Evolutionary conservation across 305 asterid species (phyloP).

Genomic region (Solanum hybrid): DNA sequence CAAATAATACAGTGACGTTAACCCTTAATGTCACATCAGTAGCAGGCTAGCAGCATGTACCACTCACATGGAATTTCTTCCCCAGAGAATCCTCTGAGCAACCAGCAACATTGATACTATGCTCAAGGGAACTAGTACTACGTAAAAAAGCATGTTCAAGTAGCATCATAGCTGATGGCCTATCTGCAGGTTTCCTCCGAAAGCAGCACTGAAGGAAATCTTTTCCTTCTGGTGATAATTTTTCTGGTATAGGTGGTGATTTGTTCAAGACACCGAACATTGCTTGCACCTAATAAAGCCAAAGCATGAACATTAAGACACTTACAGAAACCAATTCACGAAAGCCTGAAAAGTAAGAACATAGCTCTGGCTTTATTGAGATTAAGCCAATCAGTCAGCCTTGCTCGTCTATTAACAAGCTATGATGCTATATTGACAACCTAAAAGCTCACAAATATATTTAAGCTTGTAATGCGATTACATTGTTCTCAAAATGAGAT

Average conservation of each 20-base stretch:
- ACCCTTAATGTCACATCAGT: not conserved
- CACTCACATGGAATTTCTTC: slow-evolving; percentile 36
- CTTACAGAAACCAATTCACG: not conserved
- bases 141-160: slow-evolving; percentile 60
- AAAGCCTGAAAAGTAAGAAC: not conserved
- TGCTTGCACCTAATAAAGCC: slow-evolving; percentile 51
- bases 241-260: slow-evolving; percentile 64
- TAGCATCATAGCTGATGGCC: slow-evolving; percentile 57
- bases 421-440: not conserved
- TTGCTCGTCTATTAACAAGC: not conserved
- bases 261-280: slow-evolving; percentile 72
- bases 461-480: not conserved
- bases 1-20: not conserved
- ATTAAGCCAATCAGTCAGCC: not conserved
- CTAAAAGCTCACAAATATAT: not conserved
- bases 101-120: slow-evolving; percentile 25
- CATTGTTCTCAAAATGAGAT: slow-evolving; percentile 5
- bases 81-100: slow-evolving; percentile 33
- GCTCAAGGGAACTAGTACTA: slow-evolving; percentile 15
- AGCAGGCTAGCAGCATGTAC: not conserved
- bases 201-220: slow-evolving; percentile 75
- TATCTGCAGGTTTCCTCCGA: slow-evolving; percentile 57
- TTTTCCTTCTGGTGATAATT: slow-evolving; percentile 61
- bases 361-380: not conserved
- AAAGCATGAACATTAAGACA: not conserved